These are phyloP conservation scores for Trypanosomatidae sp. DNA, from an alignment of 208 protist genomes.

Conservation along the genomic window DNA sequence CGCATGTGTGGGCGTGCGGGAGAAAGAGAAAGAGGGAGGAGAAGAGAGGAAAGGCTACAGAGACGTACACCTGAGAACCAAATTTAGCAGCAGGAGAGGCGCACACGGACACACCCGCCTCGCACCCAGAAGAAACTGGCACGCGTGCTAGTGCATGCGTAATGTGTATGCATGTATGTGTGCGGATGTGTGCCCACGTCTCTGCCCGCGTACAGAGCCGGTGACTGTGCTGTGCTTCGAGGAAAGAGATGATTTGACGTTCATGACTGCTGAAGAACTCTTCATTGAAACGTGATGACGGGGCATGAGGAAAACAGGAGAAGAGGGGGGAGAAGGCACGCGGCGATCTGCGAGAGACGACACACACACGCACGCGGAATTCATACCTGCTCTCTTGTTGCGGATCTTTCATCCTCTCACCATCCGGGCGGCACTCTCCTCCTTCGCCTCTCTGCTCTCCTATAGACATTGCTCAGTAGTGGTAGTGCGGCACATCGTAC, in stretches of 20 bases:
- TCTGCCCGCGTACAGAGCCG: neutral
- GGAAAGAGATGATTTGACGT: neutral
- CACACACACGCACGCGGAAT: too few species aligned
- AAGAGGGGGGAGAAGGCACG: neutral
- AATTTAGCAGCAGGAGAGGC: neutral
- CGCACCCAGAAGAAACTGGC: neutral
- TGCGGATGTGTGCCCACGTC: neutral
- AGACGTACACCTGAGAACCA: neutral
- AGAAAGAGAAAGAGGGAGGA: neutral
- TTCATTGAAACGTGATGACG: neutral
- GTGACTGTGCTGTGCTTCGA: neutral
- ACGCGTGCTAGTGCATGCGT: neutral
- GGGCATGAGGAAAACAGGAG: neutral
- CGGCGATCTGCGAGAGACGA: neutral
- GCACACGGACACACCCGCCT: neutral
- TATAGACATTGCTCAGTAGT: slow-evolving; percentile 14
- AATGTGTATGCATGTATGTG: neutral
- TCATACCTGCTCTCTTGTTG: neutral
- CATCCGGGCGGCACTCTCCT: neutral
- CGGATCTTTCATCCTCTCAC: neutral
- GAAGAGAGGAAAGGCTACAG: neutral
- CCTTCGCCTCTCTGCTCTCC: neutral
- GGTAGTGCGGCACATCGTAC: slow-evolving; percentile 20
- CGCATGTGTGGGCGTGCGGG: neutral
- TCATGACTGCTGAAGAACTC: neutral